Evolutionary conservation across 495 filamentous ascomycete species (phyloP).

Genomic region (Penicillium pulvis): DNA sequence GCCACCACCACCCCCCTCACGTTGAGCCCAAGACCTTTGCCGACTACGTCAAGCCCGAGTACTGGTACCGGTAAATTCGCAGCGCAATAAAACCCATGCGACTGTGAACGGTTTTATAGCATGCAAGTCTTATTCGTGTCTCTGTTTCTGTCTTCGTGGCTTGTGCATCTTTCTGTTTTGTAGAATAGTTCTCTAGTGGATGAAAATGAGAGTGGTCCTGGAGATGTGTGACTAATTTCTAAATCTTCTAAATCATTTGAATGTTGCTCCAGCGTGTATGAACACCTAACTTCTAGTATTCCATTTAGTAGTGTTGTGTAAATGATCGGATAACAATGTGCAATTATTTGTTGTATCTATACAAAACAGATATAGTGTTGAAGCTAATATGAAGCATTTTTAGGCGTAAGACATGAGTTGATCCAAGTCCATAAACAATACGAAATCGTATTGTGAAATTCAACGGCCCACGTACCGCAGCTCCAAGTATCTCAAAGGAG

Average conservation of each 20-base stretch:
- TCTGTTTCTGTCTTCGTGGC: constrained; percentile 24
- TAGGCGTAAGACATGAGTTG: neutral
- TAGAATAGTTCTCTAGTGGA: constrained; percentile 48
- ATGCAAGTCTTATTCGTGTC: constrained; percentile 18
- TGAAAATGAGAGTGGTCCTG: constrained; percentile 34
- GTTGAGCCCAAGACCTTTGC: constrained; percentile 90
- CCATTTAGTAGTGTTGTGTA: neutral
- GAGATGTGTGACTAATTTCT: constrained; percentile 18
- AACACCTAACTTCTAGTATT: neutral
- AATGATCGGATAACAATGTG: neutral
- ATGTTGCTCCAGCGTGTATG: too few species aligned
- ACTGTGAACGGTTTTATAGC: constrained; percentile 15
- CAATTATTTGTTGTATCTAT: neutral
- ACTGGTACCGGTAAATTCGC: constrained; percentile 67
- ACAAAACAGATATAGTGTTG: neutral
- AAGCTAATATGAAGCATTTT: neutral
- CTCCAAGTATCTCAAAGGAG: constrained; percentile 53
- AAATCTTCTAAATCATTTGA: neutral
- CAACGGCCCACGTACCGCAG: constrained; percentile 26
- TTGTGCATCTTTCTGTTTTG: constrained; percentile 37
- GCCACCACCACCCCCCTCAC: constrained; percentile 56
- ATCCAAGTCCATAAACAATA: constrained; percentile 1
- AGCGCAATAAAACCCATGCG: constrained; percentile 16
- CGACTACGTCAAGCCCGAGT: constrained; percentile 89
- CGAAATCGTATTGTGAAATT: neutral